These are phyloP conservation scores for Haplographium delicatum DNA, from an alignment of 495 filamentous ascomycete species.

Conservation along the genomic window DNA sequence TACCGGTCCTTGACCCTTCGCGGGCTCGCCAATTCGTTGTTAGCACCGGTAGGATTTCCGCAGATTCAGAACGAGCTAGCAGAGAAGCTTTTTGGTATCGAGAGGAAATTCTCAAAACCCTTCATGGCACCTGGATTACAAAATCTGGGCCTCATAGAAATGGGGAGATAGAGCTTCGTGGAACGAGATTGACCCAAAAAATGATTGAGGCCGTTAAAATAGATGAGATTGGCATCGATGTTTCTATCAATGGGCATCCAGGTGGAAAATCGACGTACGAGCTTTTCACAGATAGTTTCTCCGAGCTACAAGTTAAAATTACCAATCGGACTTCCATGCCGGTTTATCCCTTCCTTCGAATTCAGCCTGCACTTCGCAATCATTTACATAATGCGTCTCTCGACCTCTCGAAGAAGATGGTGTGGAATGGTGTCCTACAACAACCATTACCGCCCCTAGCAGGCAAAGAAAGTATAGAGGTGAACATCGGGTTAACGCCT, in stretches of 20 bases:
- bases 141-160: slow-evolving; percentile 41
- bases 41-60: slow-evolving; percentile 68
- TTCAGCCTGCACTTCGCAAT: slow-evolving; percentile 71
- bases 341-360: slow-evolving; percentile 66
- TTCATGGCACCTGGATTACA: slow-evolving; percentile 69
- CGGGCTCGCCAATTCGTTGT: slow-evolving; percentile 85
- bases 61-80: slow-evolving; percentile 69
- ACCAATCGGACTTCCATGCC: slow-evolving; percentile 65
- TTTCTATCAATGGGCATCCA: slow-evolving; percentile 40
- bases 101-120: slow-evolving; percentile 68
- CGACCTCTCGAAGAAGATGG: slow-evolving; percentile 76
- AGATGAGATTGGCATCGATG: slow-evolving; percentile 70
- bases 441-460: slow-evolving; percentile 57
- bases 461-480: slow-evolving; percentile 47
- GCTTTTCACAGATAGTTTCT: slow-evolving; percentile 63
- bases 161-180: slow-evolving; percentile 70
- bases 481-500: slow-evolving; percentile 60
- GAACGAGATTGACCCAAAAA: slow-evolving; percentile 61
- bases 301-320: slow-evolving; percentile 61
- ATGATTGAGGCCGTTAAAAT: slow-evolving; percentile 83
- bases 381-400: slow-evolving; percentile 69
- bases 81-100: slow-evolving; percentile 92
- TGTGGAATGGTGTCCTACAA: slow-evolving; percentile 81
- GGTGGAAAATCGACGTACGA: slow-evolving; percentile 7
- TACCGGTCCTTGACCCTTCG: slow-evolving; percentile 73